Evolutionary conservation across 441 rosid genomes (phyloP).

Genomic region (Sinapis alba): DNA sequence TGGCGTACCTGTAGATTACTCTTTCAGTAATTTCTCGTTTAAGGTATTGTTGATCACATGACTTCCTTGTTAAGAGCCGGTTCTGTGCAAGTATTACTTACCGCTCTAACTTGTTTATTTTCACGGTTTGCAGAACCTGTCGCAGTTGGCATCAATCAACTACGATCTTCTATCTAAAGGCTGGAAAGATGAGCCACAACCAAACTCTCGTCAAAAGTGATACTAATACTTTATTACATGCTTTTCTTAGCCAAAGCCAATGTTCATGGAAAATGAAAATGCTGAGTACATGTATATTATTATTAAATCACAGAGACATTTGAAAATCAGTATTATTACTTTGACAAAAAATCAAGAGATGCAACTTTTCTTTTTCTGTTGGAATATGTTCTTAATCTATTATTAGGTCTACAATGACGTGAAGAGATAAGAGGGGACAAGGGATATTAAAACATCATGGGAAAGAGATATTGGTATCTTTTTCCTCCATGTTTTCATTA

Average conservation of each 20-base stretch:
- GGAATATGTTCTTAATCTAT: not conserved
- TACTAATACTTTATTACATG: not conserved
- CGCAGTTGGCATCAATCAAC: slow-evolving; percentile 98
- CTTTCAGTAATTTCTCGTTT: slow-evolving; percentile 97
- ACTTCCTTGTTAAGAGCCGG: slow-evolving; percentile 4
- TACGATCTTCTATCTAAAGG: slow-evolving; percentile 98
- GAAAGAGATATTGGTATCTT: not conserved
- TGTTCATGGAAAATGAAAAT: not conserved
- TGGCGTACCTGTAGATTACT: slow-evolving; percentile 71
- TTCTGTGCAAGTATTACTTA: not conserved
- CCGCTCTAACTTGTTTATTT: slow-evolving; percentile 15
- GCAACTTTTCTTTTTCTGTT: not conserved
- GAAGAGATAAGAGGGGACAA: not conserved
- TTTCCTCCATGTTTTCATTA: not conserved
- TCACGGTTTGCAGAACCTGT: slow-evolving; percentile 64
- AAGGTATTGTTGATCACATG: slow-evolving; percentile 63
- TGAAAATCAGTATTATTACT: not conserved
- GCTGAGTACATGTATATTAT: not conserved
- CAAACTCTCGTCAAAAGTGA: slow-evolving; percentile 50
- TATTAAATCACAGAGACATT: not conserved
- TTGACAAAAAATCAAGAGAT: not conserved
- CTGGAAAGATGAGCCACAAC: slow-evolving; percentile 81
- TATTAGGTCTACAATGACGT: not conserved
- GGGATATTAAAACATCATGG: not conserved
- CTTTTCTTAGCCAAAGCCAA: not conserved